Percentiles rank a stretch among this genome's conserved stretches.
These are phyloP conservation scores for Coniochaeta hoffmannii DNA, from an alignment of 2,329 filamentous ascomycete genomes.

Conservation along the genomic window DNA sequence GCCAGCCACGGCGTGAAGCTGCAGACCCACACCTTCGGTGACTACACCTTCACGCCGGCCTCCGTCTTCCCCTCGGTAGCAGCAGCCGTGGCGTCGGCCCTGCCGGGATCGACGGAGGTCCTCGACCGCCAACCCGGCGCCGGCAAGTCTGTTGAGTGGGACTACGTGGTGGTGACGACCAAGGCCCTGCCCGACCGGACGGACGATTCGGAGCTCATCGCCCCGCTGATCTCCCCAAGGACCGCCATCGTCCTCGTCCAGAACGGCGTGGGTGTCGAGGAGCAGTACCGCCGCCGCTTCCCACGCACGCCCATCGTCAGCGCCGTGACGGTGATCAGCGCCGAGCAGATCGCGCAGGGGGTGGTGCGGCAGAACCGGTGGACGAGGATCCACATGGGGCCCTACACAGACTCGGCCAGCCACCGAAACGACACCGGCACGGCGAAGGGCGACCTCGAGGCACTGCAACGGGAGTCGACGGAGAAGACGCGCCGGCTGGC, in stretches of 20 bases:
- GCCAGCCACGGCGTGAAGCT: conserved; percentile 54
- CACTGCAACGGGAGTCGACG: conserved; percentile 25
- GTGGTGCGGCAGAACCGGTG: conserved; percentile 63
- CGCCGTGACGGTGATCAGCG: conserved; percentile 62
- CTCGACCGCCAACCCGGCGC: conserved; percentile 8
- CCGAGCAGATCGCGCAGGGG: conserved; percentile 57
- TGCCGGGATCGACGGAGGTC: neutral
- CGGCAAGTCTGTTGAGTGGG: conserved; percentile 24
- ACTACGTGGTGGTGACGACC: conserved; percentile 63
- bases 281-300: conserved; percentile 56
- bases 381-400: conserved; percentile 64
- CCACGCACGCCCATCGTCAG: conserved; percentile 53
- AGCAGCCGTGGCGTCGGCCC: conserved; percentile 43
- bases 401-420: conserved; percentile 43
- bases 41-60: conserved; percentile 56
- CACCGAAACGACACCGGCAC: neutral
- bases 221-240: conserved; percentile 46
- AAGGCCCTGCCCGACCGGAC: conserved; percentile 61
- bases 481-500: conserved; percentile 41
- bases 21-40: conserved; percentile 58
- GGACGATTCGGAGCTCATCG: conserved; percentile 54
- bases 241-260: conserved; percentile 61
- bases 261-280: conserved; percentile 65
- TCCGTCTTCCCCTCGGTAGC: conserved; percentile 54
- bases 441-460: conserved; percentile 11